Evolutionary conservation across 371 early-diverging fungal species (phyloP).

Genomic region (Syncephalastrum monosporum): DNA sequence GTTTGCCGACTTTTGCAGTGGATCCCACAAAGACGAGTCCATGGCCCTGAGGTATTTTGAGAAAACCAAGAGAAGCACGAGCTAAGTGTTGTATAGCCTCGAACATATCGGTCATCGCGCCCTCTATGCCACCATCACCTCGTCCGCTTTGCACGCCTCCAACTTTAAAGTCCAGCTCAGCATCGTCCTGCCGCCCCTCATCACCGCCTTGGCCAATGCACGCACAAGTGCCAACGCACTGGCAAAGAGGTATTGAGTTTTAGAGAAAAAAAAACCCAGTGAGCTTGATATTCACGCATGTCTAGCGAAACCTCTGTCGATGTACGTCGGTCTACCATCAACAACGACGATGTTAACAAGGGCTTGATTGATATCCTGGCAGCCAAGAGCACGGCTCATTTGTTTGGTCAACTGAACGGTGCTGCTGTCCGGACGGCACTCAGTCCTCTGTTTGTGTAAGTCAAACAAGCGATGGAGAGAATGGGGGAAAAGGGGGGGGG

Average conservation of each 20-base stretch:
- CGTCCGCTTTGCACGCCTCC: constrained; percentile 53
- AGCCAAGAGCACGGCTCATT: constrained; percentile 24
- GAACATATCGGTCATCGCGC: constrained; percentile 55
- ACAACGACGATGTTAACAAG: constrained; percentile 19
- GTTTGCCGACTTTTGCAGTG: constrained; percentile 58
- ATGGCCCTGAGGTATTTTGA: constrained; percentile 15
- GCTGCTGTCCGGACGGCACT: constrained; percentile 38
- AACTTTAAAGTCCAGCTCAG: constrained; percentile 54
- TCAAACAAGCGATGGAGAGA: background rate
- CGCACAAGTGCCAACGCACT: constrained; percentile 24
- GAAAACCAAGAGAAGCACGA: background rate
- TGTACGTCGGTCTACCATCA: constrained; percentile 23
- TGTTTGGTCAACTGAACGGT: constrained; percentile 36
- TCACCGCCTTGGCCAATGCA: constrained; percentile 41
- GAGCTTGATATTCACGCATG: background rate
- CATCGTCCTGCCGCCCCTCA: constrained; percentile 56
- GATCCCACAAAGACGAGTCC: constrained; percentile 31
- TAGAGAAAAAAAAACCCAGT: too few species aligned
- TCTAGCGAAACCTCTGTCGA: constrained; percentile 19
- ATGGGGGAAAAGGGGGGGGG: too few species aligned
- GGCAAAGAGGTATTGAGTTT: constrained; percentile 19
- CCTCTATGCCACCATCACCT: constrained; percentile 51
- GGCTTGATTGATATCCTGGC: constrained; percentile 27
- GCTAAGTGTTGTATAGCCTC: constrained; percentile 19
- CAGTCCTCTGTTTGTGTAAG: constrained; percentile 14